Evolutionary conservation across 2,329 filamentous ascomycete genomes (phyloP), one percentile per base, ranked within the genome.

Genomic region (Phialophora macrospora): DNA sequence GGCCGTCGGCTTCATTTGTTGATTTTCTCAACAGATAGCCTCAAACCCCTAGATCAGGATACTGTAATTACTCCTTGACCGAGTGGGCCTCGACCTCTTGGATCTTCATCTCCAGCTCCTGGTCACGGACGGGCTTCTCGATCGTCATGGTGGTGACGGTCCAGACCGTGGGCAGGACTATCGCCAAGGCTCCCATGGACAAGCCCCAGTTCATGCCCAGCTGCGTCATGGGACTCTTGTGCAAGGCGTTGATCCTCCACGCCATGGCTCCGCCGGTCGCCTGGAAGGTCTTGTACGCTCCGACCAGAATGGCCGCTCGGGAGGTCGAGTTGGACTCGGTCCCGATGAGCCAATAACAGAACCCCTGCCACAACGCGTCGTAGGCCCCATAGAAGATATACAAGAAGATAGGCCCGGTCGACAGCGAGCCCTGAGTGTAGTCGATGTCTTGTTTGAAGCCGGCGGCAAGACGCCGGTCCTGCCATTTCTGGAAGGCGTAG

Each of bases 201-300:
- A 96, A 82, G 60, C 82, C 91, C 93, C 93, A 97, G 79, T 87
- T 88, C 49, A 83, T 83, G 5, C 83, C 90, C 72, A 96, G 94
- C 72, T 93, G 86, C 70, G 83, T 85, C 81, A 90, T 87, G 79
- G 86, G 96, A 0, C 54, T 32, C 22, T 57, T 46, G 73, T 77
- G 71, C 76, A 79, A 76, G 72, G 77, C 80, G 49, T 74, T 72
- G 60, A 73, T 67, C 8, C 70, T 70, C 59, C 77, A 82, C 66
- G 78, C 80, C 62, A 78, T 85, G 65, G 90, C 92, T 2, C 89
- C 88, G 72, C 92, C 92, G 20, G 91, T 91, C n/a, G 91, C 94
- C 78, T 96, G 92, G 70, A 96, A 90, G 2, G 77, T 77, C 74
- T 82, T 81, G 70, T 83, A 83, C 14, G 80, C 75, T 28, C 81